phyloP scores from a whole-genome alignment of 1,139 yeast species.

The Zygosaccharomyces sapae region DNA sequence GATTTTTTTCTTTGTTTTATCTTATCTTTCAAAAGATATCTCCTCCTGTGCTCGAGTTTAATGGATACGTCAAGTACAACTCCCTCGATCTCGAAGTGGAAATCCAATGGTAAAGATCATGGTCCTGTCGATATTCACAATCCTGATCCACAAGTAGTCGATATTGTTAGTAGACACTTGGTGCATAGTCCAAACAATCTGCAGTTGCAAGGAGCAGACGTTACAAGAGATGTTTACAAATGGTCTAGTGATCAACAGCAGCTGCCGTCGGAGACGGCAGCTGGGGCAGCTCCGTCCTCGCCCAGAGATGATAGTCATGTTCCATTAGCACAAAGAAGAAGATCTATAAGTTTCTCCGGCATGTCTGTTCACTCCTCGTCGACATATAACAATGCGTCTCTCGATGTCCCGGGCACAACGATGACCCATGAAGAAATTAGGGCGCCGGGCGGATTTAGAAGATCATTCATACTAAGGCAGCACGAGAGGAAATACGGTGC shows the following conservation, averaged over 20 bases:
- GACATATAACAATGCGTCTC: constrained; percentile 31
- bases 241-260: constrained; percentile 43
- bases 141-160: constrained; percentile 53
- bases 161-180: constrained; percentile 55
- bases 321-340: constrained; percentile 20
- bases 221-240: constrained; percentile 75
- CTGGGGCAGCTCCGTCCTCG: neutral
- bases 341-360: constrained; percentile 36
- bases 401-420: constrained; percentile 16
- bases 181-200: constrained; percentile 44
- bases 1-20: too few species aligned
- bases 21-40: neutral
- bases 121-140: constrained; percentile 40
- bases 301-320: neutral
- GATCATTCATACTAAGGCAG: constrained; percentile 65
- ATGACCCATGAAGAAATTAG: constrained; percentile 63
- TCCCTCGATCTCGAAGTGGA: neutral
- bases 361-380: constrained; percentile 23
- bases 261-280: neutral
- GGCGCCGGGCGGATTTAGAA: constrained; percentile 90
- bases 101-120: constrained; percentile 1
- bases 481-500: constrained; percentile 29
- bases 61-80: neutral
- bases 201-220: constrained; percentile 78
- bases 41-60: neutral